These are phyloP conservation scores for Moricandia moricandioides DNA, from an alignment of 345 rosid species.

Conservation along the genomic window DNA sequence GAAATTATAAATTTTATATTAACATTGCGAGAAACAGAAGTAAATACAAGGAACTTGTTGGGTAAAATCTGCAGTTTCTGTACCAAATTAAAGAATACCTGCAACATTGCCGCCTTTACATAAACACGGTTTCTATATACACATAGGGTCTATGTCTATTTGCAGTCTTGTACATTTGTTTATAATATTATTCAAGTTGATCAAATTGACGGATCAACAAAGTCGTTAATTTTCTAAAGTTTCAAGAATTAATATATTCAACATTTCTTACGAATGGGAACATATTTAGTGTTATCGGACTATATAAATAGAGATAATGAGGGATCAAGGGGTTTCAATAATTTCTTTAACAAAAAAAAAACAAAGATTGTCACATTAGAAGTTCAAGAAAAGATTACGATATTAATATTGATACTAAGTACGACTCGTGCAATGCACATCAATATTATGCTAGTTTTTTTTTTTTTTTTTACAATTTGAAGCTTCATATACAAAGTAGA, in stretches of 20 bases:
- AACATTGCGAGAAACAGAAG: conserved; percentile 29
- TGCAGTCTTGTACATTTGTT: background rate
- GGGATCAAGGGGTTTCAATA: no score
- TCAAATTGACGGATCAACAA: background rate
- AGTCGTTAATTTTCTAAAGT: background rate
- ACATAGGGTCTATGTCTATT: background rate
- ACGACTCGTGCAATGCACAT: background rate
- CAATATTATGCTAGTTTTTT: no score
- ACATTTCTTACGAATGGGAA: conserved; percentile 1
- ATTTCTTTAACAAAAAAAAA: no score
- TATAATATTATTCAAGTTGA: conserved; percentile 3
- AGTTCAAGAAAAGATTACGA: background rate
- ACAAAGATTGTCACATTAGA: background rate
- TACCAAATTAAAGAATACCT: conserved; percentile 34
- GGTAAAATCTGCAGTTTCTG: conserved; percentile 40
- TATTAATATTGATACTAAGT: background rate
- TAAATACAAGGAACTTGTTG: conserved; percentile 31
- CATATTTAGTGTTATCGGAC: background rate
- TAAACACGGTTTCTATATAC: conserved; percentile 10
- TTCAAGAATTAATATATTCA: background rate
- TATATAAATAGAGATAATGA: background rate
- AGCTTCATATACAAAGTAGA: background rate
- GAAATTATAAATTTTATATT: background rate
- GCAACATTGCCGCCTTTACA: conserved; percentile 37
- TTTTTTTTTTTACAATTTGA: background rate